Conservation (phyloP, 1,284 basidiomycete species). For the Agroathelia rolfsii region DNA sequence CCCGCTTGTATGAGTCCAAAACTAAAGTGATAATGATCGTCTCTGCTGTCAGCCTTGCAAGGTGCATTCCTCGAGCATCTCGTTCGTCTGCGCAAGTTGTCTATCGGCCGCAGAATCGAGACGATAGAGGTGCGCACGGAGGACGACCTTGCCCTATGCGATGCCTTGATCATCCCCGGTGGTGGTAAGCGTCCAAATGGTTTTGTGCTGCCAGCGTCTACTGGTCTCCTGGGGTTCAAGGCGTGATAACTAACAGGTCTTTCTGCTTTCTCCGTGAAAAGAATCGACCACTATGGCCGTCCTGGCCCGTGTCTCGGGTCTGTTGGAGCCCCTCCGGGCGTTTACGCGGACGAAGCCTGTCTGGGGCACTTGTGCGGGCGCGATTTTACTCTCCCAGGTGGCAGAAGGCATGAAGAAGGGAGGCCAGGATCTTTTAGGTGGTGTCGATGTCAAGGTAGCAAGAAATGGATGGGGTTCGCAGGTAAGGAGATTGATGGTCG, state of each 20-base stretch:
- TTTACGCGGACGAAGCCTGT: constrained; percentile 67
- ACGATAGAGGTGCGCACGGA: constrained; percentile 67
- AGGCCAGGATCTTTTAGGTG: constrained; percentile 81
- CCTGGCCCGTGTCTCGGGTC: constrained; percentile 68
- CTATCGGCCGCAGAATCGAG: constrained; percentile 32
- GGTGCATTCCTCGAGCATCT: constrained; percentile 92
- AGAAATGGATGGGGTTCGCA: constrained; percentile 89
- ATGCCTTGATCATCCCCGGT: constrained; percentile 87
- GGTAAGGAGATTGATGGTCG: constrained; percentile 27
- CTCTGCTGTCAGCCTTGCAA: constrained; percentile 61
- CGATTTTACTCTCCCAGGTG: constrained; percentile 75
- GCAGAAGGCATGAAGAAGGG: constrained; percentile 79
- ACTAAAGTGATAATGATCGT: constrained; percentile 1
- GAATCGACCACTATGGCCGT: constrained; percentile 94
- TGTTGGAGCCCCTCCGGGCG: constrained; percentile 70
- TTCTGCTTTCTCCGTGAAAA: constrained; percentile 17
- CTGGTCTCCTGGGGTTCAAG: constrained; percentile 5
- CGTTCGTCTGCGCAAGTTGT: constrained; percentile 52
- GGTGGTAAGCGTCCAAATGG: constrained; percentile 43
- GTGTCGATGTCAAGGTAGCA: constrained; percentile 72
- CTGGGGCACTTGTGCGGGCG: constrained; percentile 97
- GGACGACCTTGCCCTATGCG: constrained; percentile 68
- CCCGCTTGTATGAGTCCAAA: neutral
- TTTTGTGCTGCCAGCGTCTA: constrained; percentile 2
- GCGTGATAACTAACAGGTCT: constrained; percentile 1